Evolutionary conservation across 495 filamentous ascomycete species (phyloP).

Genomic region (Elaphomyces granulatus): DNA sequence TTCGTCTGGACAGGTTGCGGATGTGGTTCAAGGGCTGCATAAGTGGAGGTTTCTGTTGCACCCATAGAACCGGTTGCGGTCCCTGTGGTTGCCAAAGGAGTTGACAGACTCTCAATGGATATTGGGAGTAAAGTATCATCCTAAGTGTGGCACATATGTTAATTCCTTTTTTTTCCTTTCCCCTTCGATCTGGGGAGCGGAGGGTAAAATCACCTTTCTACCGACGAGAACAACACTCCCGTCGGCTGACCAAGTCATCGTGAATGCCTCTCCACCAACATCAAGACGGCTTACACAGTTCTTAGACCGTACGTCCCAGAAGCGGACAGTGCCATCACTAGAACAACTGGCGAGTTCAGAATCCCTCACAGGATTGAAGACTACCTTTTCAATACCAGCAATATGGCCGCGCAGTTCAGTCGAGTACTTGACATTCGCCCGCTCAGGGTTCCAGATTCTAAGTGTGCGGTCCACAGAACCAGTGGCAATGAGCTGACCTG

Average conservation of each 20-base stretch:
- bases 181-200: too few species aligned
- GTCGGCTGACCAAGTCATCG: constrained; percentile 77
- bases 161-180: too few species aligned
- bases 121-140: constrained; percentile 58
- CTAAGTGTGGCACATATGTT: constrained; percentile 23
- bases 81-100: constrained; percentile 18
- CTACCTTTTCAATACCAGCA: constrained; percentile 66
- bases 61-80: constrained; percentile 1
- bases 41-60: constrained; percentile 10
- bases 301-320: constrained; percentile 89
- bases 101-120: constrained; percentile 31
- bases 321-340: constrained; percentile 67
- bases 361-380: constrained; percentile 80
- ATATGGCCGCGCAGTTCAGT: constrained; percentile 77
- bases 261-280: constrained; percentile 70
- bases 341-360: constrained; percentile 79
- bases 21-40: constrained; percentile 41
- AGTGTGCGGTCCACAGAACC: constrained; percentile 70
- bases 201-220: constrained; percentile 48
- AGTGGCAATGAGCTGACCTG: constrained; percentile 75
- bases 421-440: constrained; percentile 60
- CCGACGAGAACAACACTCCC: constrained; percentile 71
- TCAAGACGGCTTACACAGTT: constrained; percentile 63
- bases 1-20: constrained; percentile 67
- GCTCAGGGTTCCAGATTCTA: constrained; percentile 86